Evolutionary conservation across 345 rosid species (phyloP), one percentile per base, ranked within the genome.

Genomic region (Hirschfeldia incana): DNA sequence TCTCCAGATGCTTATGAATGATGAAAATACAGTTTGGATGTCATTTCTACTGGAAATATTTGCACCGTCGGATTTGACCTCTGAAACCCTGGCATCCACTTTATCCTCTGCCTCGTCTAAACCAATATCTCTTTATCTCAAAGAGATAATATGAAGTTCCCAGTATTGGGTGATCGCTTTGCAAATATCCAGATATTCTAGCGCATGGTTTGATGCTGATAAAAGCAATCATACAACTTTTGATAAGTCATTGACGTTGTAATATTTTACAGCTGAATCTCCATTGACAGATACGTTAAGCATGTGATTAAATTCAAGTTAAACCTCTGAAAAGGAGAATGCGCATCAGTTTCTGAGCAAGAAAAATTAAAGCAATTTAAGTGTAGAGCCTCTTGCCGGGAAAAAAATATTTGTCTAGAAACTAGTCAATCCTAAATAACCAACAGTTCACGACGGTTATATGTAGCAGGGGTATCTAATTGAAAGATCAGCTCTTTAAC

Each of bases 131-230:
- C 82, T 75, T 84, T 79, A 69, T 75, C 83, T 86, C 69, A 77
- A 53, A 49, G 72, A 39, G 82, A 65, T 4, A 55, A 86, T 72
- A 32, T 82, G 51, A 27, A 95, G 78, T 65, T 84, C 72, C 99
- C 99, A 93, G 76, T 85, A 86, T 60, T 78, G 83, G 30, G 85
- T 72, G 76, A 93, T 87, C 76, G 87, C 87, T 82, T 88, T 89
- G 85, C 83, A 88, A 78, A 93, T 91, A 80, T 77, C 87, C n/a
- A 51, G 46, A 82, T 91, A 90, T 44, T 78, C 65, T 63, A 83
- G 51, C 70, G 78, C 70, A 63, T 88, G 87, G 69, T 85, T 87
- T 30, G 75, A 68, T 63, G 95, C 88, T 33, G 88, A 88, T 67
- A 81, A 84, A 75, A 93, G 94, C 32, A 85, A 82, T 68, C 67